Evolutionary conservation across 2,329 filamentous ascomycete genomes (phyloP).

Genomic region (Scytalidium sp.): DNA sequence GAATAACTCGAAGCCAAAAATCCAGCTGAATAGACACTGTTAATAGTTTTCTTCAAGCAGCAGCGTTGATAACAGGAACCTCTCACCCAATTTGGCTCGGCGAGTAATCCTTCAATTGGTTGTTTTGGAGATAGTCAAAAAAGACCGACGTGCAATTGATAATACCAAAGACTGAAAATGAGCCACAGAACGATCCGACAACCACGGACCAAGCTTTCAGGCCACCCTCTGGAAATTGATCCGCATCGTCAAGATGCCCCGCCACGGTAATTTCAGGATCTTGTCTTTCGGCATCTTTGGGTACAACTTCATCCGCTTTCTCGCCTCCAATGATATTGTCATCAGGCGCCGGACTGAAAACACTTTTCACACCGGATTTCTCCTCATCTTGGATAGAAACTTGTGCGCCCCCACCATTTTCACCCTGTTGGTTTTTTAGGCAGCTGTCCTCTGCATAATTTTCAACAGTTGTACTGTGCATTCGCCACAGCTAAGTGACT

Average conservation of each 20-base stretch:
- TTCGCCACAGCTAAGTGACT: constrained; percentile 23
- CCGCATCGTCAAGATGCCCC: constrained; percentile 16
- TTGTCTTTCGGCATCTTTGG: background rate
- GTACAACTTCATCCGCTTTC: background rate
- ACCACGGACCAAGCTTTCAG: constrained; percentile 63
- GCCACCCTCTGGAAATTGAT: constrained; percentile 64
- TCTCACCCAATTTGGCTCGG: constrained; percentile 56
- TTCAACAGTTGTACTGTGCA: constrained; percentile 23
- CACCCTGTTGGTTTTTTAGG: constrained; percentile 30
- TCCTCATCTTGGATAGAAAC: constrained; percentile 11
- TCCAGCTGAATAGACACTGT: constrained; percentile 13
- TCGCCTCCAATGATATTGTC: too few relatives aligned
- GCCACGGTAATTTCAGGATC: background rate
- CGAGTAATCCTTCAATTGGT: constrained; percentile 57
- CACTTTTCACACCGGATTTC: constrained; percentile 11
- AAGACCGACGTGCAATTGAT: constrained; percentile 62
- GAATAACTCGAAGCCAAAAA: constrained; percentile 63
- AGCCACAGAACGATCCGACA: constrained; percentile 60
- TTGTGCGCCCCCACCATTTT: background rate
- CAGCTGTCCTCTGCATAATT: constrained; percentile 38
- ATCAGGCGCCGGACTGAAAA: constrained; percentile 3
- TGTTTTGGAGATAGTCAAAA: constrained; percentile 57
- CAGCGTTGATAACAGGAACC: constrained; percentile 39
- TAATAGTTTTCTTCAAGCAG: too few relatives aligned
- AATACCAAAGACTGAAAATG: constrained; percentile 59